A percentile compares a stretch with the other conserved stretches of the same genome.
Evolutionary conservation across 306 rosid species (phyloP).

Genomic region (Luffa acutangula): DNA sequence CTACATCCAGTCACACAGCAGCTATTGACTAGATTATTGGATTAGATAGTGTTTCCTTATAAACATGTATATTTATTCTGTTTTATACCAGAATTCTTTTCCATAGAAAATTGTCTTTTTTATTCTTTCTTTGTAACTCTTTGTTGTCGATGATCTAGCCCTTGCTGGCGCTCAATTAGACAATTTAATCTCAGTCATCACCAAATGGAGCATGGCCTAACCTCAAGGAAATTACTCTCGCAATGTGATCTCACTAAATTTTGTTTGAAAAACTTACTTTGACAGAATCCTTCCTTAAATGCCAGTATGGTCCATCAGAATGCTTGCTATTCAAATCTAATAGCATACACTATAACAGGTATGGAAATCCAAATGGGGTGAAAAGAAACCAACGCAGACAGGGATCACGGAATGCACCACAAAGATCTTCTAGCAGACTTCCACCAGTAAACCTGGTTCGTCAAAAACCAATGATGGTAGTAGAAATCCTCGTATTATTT

Average conservation of each 20-base stretch:
- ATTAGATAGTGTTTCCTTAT: neutral
- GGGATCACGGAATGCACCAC: neutral
- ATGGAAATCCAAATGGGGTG: neutral
- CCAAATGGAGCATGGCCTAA: neutral
- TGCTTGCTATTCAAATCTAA: neutral
- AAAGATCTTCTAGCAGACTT: neutral
- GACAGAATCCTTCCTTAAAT: neutral
- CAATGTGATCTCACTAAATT: neutral
- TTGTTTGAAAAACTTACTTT: neutral
- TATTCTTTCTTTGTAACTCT: neutral
- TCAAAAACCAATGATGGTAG: neutral
- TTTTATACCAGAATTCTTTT: neutral
- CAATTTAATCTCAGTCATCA: neutral
- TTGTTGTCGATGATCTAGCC: neutral
- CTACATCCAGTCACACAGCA: neutral
- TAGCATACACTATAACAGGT: neutral
- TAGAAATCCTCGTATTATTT: neutral
- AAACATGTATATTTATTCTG: neutral
- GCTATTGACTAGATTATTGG: neutral
- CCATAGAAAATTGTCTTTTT: neutral
- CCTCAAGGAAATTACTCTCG: neutral
- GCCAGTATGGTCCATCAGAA: neutral
- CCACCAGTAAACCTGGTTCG: neutral
- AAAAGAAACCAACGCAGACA: neutral
- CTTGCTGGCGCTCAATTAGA: neutral